phyloP scores from a whole-genome alignment of 2,329 filamentous ascomycete genomes.

The Hypoxylon sp. region DNA sequence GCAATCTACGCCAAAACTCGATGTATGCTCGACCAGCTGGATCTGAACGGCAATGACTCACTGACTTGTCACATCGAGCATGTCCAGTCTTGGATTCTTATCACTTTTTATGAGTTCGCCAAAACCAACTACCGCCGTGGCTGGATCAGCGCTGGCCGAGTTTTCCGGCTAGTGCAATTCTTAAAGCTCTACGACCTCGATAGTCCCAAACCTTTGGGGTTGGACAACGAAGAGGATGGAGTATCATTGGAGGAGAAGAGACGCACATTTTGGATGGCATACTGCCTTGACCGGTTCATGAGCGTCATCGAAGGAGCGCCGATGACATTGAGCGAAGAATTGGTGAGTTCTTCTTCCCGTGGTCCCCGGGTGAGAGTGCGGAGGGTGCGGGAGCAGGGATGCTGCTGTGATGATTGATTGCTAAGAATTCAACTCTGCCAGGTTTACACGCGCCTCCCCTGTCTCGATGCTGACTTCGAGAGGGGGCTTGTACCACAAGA shows the following conservation, averaged over 20 bases:
- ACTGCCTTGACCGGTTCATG: slow-evolving; percentile 39
- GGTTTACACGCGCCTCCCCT: slow-evolving; percentile 40
- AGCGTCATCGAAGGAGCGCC: slow-evolving; percentile 36
- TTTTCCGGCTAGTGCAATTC: slow-evolving; percentile 37
- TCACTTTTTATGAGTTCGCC: slow-evolving; percentile 37
- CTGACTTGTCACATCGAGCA: slow-evolving; percentile 36
- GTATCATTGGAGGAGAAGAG: slow-evolving; percentile 36
- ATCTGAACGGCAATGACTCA: slow-evolving; percentile 29
- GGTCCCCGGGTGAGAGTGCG: not conserved
- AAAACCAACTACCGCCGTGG: slow-evolving; percentile 36
- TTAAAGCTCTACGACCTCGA: slow-evolving; percentile 37
- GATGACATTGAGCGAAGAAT: slow-evolving; percentile 38
- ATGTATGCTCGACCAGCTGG: slow-evolving; percentile 37
- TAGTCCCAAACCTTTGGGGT: slow-evolving; percentile 22
- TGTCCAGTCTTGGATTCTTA: slow-evolving; percentile 36
- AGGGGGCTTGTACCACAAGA: slow-evolving; percentile 37
- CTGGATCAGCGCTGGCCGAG: slow-evolving; percentile 37
- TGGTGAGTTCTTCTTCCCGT: slow-evolving; percentile 20
- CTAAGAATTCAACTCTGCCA: not conserved
- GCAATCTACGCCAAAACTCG: slow-evolving; percentile 34
- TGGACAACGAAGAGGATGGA: slow-evolving; percentile 17
- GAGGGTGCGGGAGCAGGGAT: not conserved
- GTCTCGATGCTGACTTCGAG: slow-evolving; percentile 35
- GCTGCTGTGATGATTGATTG: not conserved
- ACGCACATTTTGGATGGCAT: slow-evolving; percentile 37